phyloP scores from a whole-genome alignment of 1,284 basidiomycete species.

The Schizophyllum amplum region DNA sequence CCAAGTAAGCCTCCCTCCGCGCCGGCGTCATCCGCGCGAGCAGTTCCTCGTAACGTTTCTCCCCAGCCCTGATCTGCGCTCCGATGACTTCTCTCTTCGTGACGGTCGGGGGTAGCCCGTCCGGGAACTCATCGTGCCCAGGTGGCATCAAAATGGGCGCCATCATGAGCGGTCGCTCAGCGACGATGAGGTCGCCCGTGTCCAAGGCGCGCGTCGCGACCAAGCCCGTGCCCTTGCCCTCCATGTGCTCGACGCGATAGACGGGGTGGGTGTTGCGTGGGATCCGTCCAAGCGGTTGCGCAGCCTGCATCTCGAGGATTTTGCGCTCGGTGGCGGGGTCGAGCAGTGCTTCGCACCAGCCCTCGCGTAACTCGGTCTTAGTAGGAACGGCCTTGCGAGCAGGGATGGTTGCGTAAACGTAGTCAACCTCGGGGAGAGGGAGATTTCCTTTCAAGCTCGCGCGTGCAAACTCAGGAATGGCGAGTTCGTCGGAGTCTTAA shows the following conservation, averaged over 20 bases:
- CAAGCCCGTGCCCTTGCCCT: constrained; percentile 14
- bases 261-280: constrained; percentile 1
- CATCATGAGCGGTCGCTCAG: constrained; percentile 11
- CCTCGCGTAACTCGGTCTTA: neutral
- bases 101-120: neutral
- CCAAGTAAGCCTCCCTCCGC: constrained; percentile 7
- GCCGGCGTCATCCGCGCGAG: constrained; percentile 9
- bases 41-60: neutral
- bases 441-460: neutral
- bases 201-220: constrained; percentile 14
- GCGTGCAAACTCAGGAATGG: neutral
- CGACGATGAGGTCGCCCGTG: constrained; percentile 14
- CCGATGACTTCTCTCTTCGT: constrained; percentile 2
- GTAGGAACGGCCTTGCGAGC: too few species aligned
- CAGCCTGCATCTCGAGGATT: neutral
- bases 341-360: constrained; percentile 1
- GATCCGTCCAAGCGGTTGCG: constrained; percentile 9
- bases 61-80: neutral
- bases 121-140: neutral
- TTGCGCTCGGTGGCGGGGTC: neutral
- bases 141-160: neutral
- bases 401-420: neutral
- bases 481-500: neutral
- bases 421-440: neutral
- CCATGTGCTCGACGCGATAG: constrained; percentile 3